Conservation (phyloP, 768 basidiomycete species). For the Lentinula lateritia region DNA sequence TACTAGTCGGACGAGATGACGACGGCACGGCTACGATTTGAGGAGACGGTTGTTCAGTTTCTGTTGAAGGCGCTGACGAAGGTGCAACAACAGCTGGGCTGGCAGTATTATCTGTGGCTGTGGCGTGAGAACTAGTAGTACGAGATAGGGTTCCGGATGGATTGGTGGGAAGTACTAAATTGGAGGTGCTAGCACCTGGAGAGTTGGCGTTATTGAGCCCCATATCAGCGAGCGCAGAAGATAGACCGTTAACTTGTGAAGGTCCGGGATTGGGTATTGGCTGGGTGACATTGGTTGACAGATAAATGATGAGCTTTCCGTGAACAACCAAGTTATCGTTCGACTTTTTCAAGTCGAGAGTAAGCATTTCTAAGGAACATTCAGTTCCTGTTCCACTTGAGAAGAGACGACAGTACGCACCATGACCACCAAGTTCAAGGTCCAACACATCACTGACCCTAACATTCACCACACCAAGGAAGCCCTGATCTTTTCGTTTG, state of each 20-base stretch:
- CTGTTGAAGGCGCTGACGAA: constrained; percentile 19
- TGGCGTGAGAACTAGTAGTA: constrained; percentile 63
- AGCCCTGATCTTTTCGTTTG: constrained; percentile 97
- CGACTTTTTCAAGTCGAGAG: constrained; percentile 96
- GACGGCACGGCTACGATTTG: constrained; percentile 14
- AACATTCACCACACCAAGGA: constrained; percentile 95
- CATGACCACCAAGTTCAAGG: constrained; percentile 88
- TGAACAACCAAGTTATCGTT: constrained; percentile 98
- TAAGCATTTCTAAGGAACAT: constrained; percentile 77
- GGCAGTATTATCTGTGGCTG: constrained; percentile 35
- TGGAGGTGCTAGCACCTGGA: constrained; percentile 53
- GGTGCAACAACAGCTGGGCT: constrained; percentile 27
- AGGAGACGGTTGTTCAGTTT: constrained; percentile 18
- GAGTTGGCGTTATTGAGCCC: constrained; percentile 46
- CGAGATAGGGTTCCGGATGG: constrained; percentile 48
- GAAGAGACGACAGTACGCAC: constrained; percentile 38
- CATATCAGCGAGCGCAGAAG: constrained; percentile 55
- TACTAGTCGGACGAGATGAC: constrained; percentile 23
- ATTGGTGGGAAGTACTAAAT: constrained; percentile 35
- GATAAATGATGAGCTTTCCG: constrained; percentile 94
- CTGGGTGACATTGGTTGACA: constrained; percentile 85
- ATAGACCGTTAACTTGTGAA: constrained; percentile 57
- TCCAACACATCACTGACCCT: constrained; percentile 88
- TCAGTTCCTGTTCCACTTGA: constrained; percentile 4
- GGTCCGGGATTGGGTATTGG: constrained; percentile 85